A percentile compares a stretch with the other conserved stretches of the same genome.
phyloP scores from a whole-genome alignment of 257 asterid genomes.

The Leonotis leonurus region DNA sequence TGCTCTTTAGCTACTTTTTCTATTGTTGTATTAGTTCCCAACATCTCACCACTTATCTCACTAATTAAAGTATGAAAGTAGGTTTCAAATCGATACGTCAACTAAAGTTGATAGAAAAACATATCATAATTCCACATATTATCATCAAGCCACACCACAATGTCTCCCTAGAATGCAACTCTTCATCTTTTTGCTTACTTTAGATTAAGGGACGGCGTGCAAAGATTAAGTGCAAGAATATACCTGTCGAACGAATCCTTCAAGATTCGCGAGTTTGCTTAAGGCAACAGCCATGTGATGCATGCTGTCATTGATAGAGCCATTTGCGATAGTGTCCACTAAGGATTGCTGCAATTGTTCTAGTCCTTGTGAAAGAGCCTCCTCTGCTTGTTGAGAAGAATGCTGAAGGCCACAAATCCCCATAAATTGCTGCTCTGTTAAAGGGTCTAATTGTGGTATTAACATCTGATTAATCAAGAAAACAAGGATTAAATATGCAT shows the following conservation, averaged over 20 bases:
- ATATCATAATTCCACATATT: slow-evolving; percentile 6
- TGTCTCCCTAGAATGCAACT: neutral
- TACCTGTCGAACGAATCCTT: slow-evolving; percentile 92
- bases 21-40: slow-evolving; percentile 14
- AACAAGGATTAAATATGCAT: neutral
- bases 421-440: slow-evolving; percentile 84
- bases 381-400: slow-evolving; percentile 88
- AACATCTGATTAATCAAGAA: slow-evolving; percentile 62
- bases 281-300: slow-evolving; percentile 86
- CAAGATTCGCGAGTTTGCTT: slow-evolving; percentile 78
- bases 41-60: slow-evolving; percentile 21
- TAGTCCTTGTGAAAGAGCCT: slow-evolving; percentile 85
- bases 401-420: slow-evolving; percentile 89
- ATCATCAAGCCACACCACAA: neutral
- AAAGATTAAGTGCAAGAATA: neutral
- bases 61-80: slow-evolving; percentile 11
- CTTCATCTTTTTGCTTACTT: neutral
- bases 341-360: slow-evolving; percentile 86
- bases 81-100: slow-evolving; percentile 11
- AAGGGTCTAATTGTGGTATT: slow-evolving; percentile 63
- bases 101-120: slow-evolving; percentile 5
- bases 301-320: slow-evolving; percentile 60
- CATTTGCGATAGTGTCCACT: slow-evolving; percentile 53
- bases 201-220: no score
- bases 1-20: slow-evolving; percentile 21